Evolutionary conservation across 2,329 filamentous ascomycete genomes (phyloP), one percentile per base, ranked within the genome.

Genomic region (Orbilia brochopaga): DNA sequence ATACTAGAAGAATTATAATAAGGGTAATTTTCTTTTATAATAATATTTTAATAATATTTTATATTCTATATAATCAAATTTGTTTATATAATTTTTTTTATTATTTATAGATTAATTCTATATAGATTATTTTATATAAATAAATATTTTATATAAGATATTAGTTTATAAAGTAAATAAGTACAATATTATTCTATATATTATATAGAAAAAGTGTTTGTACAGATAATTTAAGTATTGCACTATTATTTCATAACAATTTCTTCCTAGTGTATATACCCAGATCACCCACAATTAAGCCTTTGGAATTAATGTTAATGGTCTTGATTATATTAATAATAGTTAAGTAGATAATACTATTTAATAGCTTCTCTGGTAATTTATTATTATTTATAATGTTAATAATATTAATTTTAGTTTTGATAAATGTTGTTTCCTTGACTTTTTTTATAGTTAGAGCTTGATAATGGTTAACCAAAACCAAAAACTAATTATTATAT

Each of bases 11-110:
- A 32, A 32, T 8, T 32, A 32, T 21, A 42, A 40, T 37, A 63
- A 63, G 30, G 24, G 7, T 52, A 51, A 19, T 35, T 62, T 13
- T 51, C 44, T 56, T 55, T n/a, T 40, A 63, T 19, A 54, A 42
- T 23, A 27, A 10, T 42, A 55, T 55, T 42, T 63, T n/a, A 35
- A 51, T 37, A 37, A 52, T 30, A n/a, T 21, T 23, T 37, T 35
- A 40, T 35, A 30, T 23, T 51, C 44, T 56, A 63, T 42, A 53
- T 55, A 32, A 54, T 56, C 40, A 55, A 21, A 55, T 35, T 56
- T 6, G 15, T 56, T 17, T 40, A 63, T 50, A 42, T 35, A 52
- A 51, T 19, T 8, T 62, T 11, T 51, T 40, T 35, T 35, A 32
- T n/a, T 27, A 56, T 42, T 13, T 8, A 5, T 13, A 17, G n/a